Base-by-base conservation (phyloP, 176 grass and related monocot species). In the Chloris gayana region DNA sequence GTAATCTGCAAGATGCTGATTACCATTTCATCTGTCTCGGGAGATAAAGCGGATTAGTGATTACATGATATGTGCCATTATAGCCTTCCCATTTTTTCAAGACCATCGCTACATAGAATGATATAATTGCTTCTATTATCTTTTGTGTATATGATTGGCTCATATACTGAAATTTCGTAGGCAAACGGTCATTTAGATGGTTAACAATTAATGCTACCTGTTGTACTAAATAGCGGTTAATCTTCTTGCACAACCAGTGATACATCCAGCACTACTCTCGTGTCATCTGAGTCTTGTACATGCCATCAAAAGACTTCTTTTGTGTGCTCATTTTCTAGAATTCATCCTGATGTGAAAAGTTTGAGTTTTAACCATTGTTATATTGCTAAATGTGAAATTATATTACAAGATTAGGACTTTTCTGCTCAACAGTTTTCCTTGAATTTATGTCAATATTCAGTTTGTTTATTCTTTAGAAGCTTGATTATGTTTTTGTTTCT, bases 401-500 rank as follows among this genome's bases (percentile, higher is more conserved):
- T 25, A 59, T 59, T 59, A 9, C 22, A 59, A 59, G 22, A 59
- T 59, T 54, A 54, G 1, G 5, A 54, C 12, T 59, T 58, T 59
- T 8, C n/a, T 25, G n/a, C 22, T 25, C 56, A 11, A 59, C 56
- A 59, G n/a, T 59, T 59, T 25, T 26, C 56, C 56, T 59, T 59
- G n/a, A 59, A 59, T 25, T n/a, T 24, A 59, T 59, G 56, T 26
- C 2, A 25, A 59, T 59, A 14, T 27, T 61, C 9, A 18, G 77
- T 67, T 81, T 21, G 18, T 5, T 41, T 35, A 49, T 41, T 58
- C 5, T 38, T 30, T 65, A 42, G 27, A 50, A 63, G 80, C 35
- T 72, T 69, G 30, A 73, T 86, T 38, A 70, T 72, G 50, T 67
- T 78, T 51, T 84, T 46, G 19, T 57, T 91, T 84, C 73, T 50